Base-by-base conservation (phyloP, 768 basidiomycete genomes). In the Termitomyces heimii region DNA sequence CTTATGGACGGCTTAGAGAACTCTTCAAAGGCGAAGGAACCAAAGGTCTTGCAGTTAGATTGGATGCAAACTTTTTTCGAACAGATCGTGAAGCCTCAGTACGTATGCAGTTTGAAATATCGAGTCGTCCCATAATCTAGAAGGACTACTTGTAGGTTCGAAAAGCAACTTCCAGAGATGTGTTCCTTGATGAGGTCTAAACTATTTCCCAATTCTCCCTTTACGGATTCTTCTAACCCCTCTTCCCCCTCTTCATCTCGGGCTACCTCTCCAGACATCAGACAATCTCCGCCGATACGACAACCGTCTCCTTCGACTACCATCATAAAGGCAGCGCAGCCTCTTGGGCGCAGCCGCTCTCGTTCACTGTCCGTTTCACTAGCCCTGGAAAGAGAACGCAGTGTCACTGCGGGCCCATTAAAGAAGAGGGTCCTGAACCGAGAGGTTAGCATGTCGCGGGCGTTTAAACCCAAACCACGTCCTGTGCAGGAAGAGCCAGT, bases 51-150 rank as follows among this genome's bases (percentile, higher is more conserved):
- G 37, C 44, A 55, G 10, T 73, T 74, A 2, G 89, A 93, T 62
- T 92, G 90, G 89, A 84, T 82, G 71, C 91, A 92, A 66, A 59
- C 66, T 1, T 92, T 92, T 65, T 86, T 77, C 48, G 82, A 85
- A 63, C 80, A 84, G 26, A 64, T 88, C 47, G 82, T 92, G 16
- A 85, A 89, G 60, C 77, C 73, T 40, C 74, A 78, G 89, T 89
- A 63, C 53, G 83, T 73, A 18, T 26, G 7, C 37, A 20, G n/a
- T 47, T 24, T n/a, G 39, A 20, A 16, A 40, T n/a, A n/a, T 5
- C 5, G 18, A 20, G 26, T 40, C 10, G 26, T 40, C 10, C 18
- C 37, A 14, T 52, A 28, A 24, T 29, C 26, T 52, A 48, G 39
- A 18, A 55, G 55, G 43, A 20, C 20, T 32, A 3, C 48, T 2